phyloP scores from a whole-genome alignment of 306 rosid genomes.

The Hippophae rhamnoides region DNA sequence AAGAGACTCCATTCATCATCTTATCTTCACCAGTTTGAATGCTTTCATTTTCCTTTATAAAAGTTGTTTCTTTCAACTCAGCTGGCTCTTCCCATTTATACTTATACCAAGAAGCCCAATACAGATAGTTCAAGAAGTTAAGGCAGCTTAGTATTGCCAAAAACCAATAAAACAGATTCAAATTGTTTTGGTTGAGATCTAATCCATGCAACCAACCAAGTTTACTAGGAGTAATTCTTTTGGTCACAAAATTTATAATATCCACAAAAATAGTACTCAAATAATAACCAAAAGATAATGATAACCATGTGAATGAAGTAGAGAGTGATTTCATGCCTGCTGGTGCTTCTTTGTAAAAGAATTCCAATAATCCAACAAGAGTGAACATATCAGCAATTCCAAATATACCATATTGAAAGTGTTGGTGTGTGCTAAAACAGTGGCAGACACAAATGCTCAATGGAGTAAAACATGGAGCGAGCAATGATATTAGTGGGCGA shows the following conservation, averaged over 20 bases:
- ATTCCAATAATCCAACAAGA: constrained; percentile 62
- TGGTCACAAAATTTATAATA: constrained; percentile 48
- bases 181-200: constrained; percentile 43
- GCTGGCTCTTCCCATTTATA: constrained; percentile 42
- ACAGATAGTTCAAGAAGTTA: constrained; percentile 56
- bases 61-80: constrained; percentile 6
- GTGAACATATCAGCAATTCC: constrained; percentile 94
- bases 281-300: constrained; percentile 60
- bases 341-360: constrained; percentile 71
- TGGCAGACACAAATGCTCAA: no score
- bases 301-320: constrained; percentile 61
- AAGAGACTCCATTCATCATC: constrained; percentile 31
- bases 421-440: no score
- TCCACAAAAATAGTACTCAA: constrained; percentile 54
- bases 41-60: constrained; percentile 8
- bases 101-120: constrained; percentile 60
- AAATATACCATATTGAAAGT: constrained; percentile 62
- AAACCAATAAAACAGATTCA: constrained; percentile 68
- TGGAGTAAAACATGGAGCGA: no score
- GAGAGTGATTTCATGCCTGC: constrained; percentile 65
- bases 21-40: constrained; percentile 15
- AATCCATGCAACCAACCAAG: constrained; percentile 58
- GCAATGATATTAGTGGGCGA: no score
- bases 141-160: constrained; percentile 61
- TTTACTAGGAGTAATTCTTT: constrained; percentile 39